Conservation (phyloP, 208 protist genomes). For the Polymyxa betae region DNA sequence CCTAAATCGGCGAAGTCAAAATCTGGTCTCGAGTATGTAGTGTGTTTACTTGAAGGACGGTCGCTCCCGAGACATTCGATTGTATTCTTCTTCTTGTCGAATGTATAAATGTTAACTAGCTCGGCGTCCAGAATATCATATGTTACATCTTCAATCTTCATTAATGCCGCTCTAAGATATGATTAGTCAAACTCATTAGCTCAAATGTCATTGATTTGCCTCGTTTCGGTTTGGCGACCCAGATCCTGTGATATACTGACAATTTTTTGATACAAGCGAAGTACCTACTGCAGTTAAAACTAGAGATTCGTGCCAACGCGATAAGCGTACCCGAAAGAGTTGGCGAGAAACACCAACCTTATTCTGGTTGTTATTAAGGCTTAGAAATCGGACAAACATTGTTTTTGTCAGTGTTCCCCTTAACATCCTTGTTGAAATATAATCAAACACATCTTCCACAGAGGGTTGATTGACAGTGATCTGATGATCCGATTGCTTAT, state of each 20-base stretch:
- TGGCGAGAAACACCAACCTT: constrained; percentile 28
- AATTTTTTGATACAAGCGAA: constrained; percentile 32
- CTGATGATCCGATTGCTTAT: too few relatives aligned
- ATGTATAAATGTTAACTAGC: constrained; percentile 16
- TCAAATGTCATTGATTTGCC: not conserved
- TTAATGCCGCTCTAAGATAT: not conserved
- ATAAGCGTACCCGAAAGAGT: not conserved
- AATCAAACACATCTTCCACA: constrained; percentile 26
- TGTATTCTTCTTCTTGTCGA: not conserved
- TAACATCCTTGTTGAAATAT: constrained; percentile 42
- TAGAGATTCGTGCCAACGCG: not conserved
- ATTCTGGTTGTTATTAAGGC: not conserved
- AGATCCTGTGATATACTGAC: constrained; percentile 3
- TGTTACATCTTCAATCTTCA: constrained; percentile 4
- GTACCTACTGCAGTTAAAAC: not conserved
- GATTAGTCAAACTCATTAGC: not conserved
- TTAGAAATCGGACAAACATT: constrained; percentile 36
- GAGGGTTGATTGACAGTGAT: too few relatives aligned
- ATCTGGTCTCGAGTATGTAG: not conserved
- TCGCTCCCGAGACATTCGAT: constrained; percentile 23
- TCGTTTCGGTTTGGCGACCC: constrained; percentile 35
- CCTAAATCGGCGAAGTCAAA: not conserved
- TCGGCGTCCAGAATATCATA: constrained; percentile 30
- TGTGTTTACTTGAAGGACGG: not conserved
- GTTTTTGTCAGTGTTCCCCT: constrained; percentile 31